Conservation (phyloP, 2,329 filamentous ascomycete species). For the Fusarium algeriense region DNA sequence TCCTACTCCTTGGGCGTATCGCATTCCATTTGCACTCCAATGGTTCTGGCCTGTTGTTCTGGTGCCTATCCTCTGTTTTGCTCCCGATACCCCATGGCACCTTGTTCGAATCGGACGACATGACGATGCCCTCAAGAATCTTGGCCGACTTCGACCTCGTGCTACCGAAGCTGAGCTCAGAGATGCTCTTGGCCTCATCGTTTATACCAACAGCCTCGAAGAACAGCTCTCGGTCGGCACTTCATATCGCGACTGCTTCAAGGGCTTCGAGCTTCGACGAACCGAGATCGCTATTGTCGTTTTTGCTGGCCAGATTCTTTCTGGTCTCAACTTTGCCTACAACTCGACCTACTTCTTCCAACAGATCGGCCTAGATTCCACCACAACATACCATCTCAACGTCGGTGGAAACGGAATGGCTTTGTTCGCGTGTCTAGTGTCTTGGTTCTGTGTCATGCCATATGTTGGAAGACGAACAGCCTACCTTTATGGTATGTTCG, state of each 20-base stretch:
- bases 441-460: constrained; percentile 58
- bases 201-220: constrained; percentile 58
- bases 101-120: constrained; percentile 53
- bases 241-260: constrained; percentile 60
- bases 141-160: constrained; percentile 49
- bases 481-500: constrained; percentile 59
- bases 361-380: constrained; percentile 51
- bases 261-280: constrained; percentile 55
- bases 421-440: constrained; percentile 58
- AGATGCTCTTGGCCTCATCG: constrained; percentile 56
- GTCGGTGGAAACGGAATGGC: constrained; percentile 57
- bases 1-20: constrained; percentile 58
- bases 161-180: constrained; percentile 50
- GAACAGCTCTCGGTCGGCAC: constrained; percentile 52
- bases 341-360: constrained; percentile 59
- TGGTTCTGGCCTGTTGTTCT: constrained; percentile 62
- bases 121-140: constrained; percentile 51
- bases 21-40: constrained; percentile 62
- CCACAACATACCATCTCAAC: constrained; percentile 52
- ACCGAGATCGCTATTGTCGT: constrained; percentile 54
- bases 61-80: constrained; percentile 55
- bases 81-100: constrained; percentile 63
- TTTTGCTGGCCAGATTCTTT: constrained; percentile 54
- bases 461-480: constrained; percentile 59
- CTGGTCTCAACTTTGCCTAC: constrained; percentile 54